Percentiles rank a stretch among this genome's conserved stretches.
Conservation (phyloP, 257 asterid species). For the Ehretia macrophylla region DNA sequence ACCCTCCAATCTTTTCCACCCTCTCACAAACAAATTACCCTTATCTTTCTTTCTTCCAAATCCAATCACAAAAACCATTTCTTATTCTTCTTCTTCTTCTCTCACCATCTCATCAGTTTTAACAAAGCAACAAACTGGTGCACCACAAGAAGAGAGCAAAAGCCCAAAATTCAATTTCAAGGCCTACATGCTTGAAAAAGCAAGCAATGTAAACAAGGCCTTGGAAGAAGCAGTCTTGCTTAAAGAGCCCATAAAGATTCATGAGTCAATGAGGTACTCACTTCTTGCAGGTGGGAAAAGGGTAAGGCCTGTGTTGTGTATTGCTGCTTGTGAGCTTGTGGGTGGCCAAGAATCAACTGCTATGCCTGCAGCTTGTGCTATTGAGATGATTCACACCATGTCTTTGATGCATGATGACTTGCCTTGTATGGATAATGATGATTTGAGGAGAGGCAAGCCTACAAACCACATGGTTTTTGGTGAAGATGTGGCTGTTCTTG, state of each 20-base stretch:
- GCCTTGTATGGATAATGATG: constrained; percentile 71
- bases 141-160: constrained; percentile 10
- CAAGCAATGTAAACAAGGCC: constrained; percentile 39
- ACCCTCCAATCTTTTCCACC: constrained; percentile 11
- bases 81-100: neutral
- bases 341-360: constrained; percentile 43
- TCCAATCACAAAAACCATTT: constrained; percentile 1
- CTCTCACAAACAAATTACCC: constrained; percentile 21
- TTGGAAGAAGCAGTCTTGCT: constrained; percentile 33
- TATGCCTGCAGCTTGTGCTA: constrained; percentile 66
- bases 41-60: constrained; percentile 9
- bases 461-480: constrained; percentile 56
- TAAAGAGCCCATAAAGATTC: constrained; percentile 38
- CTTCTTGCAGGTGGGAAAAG: constrained; percentile 68
- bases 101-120: constrained; percentile 22
- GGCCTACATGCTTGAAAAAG: constrained; percentile 38
- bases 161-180: constrained; percentile 28
- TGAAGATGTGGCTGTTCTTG: constrained; percentile 46
- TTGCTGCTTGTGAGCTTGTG: constrained; percentile 61
- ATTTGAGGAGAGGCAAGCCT: constrained; percentile 53
- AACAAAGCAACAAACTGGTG: constrained; percentile 22
- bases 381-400: constrained; percentile 68
- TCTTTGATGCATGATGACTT: constrained; percentile 66
- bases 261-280: constrained; percentile 61
- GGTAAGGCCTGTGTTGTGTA: constrained; percentile 51